Percentiles rank a stretch among this genome's conserved stretches.
Evolutionary conservation across 1,284 basidiomycete species (phyloP).

Genomic region (Moesziomyces parantarcticus): DNA sequence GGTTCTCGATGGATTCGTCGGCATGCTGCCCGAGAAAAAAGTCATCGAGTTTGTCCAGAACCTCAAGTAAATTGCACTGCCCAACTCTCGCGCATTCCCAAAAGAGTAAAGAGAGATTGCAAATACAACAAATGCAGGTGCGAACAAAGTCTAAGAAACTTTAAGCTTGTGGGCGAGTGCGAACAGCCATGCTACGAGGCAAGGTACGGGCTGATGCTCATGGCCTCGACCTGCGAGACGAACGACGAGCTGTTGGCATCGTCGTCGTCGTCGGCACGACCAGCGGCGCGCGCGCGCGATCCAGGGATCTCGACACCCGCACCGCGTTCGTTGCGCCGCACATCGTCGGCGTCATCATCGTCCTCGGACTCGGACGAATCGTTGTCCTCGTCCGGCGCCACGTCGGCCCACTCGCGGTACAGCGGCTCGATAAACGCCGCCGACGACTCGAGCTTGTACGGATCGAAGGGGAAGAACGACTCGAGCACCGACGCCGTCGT

Average conservation of each 20-base stretch:
- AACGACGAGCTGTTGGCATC: slow-evolving; percentile 52
- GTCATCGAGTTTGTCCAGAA: slow-evolving; percentile 52
- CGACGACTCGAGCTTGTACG: slow-evolving; percentile 82
- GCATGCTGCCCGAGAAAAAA: slow-evolving; percentile 54
- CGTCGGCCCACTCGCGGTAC: slow-evolving; percentile 73
- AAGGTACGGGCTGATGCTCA: slow-evolving; percentile 62
- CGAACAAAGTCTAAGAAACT: not conserved
- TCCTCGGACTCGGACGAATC: slow-evolving; percentile 47
- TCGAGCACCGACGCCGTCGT: slow-evolving; percentile 74
- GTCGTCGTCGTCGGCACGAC: slow-evolving; percentile 11
- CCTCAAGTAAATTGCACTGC: slow-evolving; percentile 14
- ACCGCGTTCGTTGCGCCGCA: slow-evolving; percentile 24
- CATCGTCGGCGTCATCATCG: slow-evolving; percentile 47
- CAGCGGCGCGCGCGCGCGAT: not conserved
- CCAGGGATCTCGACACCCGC: slow-evolving; percentile 29
- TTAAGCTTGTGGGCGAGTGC: not conserved
- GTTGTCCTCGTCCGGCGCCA: slow-evolving; percentile 67
- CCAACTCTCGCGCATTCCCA: no score
- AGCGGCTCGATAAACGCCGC: slow-evolving; percentile 71
- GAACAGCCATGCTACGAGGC: not conserved
- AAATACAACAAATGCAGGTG: not conserved
- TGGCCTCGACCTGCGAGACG: slow-evolving; percentile 61
- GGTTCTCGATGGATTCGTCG: slow-evolving; percentile 48
- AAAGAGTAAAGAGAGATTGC: not conserved
- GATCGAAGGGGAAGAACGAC: slow-evolving; percentile 98